Evolutionary conservation across 331 rosid species (phyloP), one percentile per base, ranked within the genome.

Genomic region (Acacia concinna): DNA sequence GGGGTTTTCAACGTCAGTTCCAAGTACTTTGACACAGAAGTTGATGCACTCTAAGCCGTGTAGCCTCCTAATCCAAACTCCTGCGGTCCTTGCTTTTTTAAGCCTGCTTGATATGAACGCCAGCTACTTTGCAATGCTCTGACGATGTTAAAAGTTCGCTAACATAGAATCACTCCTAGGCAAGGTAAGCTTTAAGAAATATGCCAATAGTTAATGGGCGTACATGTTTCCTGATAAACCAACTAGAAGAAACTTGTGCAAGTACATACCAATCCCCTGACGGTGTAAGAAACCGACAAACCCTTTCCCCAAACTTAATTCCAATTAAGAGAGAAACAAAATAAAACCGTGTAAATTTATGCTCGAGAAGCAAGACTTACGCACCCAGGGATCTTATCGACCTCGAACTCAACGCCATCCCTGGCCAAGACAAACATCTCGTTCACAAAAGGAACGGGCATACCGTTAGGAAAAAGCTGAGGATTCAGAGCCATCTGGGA

Each of bases 361-460:
- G 21, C 28, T 44, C 31, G 1, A 21, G 64, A 59, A 21, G 52
- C 27, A 64, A 70, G 27, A 56, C 10, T 14, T n/a, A 80, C 87
- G 46, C 1, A 91, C 96, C 97, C 96, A 27, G 99, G 96, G 80
- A 95, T 89, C 91, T 95, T 95, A 78, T 95, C 98, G 81, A 93
- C 76, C 35, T 90, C 97, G 78, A 90, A 90, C 68, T 95, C 99
- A 68, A 95, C 94, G 84, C 94, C 97, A 21, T 93, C 97, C 93
- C 99, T 85, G 79, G 93, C 90, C 84, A 95, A 75, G 20, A 95
- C 97, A 51, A 95, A 93, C 83, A 93, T 81, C 92, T 93, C 98
- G 91, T 65, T 88, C 65, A 92, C 79, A 76, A 95, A 95, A 68
- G 97, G 89, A 84, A 91, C 92, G 3, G 99, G 98, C 93, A 91